Evolutionary conservation across 2,329 filamentous ascomycete species (phyloP), one percentile per base, ranked within the genome.

Genomic region (Fusarium sp.): DNA sequence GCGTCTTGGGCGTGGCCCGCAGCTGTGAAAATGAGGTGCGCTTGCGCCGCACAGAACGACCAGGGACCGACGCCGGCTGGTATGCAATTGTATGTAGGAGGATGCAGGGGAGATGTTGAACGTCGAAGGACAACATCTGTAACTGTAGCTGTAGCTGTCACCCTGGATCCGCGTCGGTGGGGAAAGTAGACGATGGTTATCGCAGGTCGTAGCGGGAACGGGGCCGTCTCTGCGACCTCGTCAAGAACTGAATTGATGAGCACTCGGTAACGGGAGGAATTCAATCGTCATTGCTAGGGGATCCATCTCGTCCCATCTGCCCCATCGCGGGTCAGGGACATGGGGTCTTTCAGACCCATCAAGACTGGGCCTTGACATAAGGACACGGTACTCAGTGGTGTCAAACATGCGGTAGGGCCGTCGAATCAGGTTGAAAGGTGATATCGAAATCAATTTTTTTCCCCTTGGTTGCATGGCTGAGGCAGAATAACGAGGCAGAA

Each of bases 181-280:
- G 41, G 39, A 24, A 65, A 59, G 33, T 27, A 57, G 62, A 65
- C 29, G 62, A 50, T 50, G 41, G 52, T 37, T 58, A 29, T 11
- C 60, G 60, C 33, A 24, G 33, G 33, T 58, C 16, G 33, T 43
- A 41, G 35, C 29, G 62, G 50, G n/a, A 43, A 54, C 16, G 20
- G 61, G 58, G 31, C n/a, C 58, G 27, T 18, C 20, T 39, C 54
- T 59, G 54, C 14, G 54, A 27, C 54, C 33, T 58, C 31, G 54
- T 27, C 10, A 33, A 31, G 50, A 35, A 31, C 50, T 16, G 35
- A 27, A 20, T 33, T 52, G 48, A 41, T 29, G 37, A 54, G 58
- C 43, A 50, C 54, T 74, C 72, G 65, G 72, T 74, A 67, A 54
- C 72, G 68, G 65, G 65, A 74, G 68, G 65, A 73, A 72, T 67